Evolutionary conservation across 2,329 filamentous ascomycete species (phyloP), one percentile per base, ranked within the genome.

Genomic region (Lasiodiplodia gonubiensis): DNA sequence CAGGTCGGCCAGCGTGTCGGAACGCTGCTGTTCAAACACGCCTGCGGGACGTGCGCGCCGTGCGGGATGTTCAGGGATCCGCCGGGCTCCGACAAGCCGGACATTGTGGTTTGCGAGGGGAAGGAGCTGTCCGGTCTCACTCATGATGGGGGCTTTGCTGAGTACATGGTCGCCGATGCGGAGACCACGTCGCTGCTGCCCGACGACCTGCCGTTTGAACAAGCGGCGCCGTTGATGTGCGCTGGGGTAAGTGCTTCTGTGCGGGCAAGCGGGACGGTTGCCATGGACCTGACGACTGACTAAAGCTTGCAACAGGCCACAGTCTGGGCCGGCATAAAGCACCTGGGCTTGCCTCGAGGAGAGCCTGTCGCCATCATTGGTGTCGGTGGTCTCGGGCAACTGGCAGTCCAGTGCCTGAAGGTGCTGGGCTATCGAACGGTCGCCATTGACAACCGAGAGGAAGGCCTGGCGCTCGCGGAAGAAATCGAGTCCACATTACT

Each of bases 171-270:
- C 27, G 75, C 75, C 6, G 75, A 77, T 67, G 74, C 74, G 0
- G 68, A 72, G 1, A 74, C 73, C 1, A 74, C 74, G 12, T 63
- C 66, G 12, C 39, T 68, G 33, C 66, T 75, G 1, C 74, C 72
- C 2, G 71, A 75, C 3, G 70, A 70, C 25, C 65, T 77, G 2
- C 71, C 75, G 0, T 72, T 70, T 8, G 72, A 71, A 23, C 72
- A 78, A 67, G 74, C 72, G 3, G 76, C 74, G n/a, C 77, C 76
- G 16, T 67, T 77, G n/a, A 77, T 76, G 74, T 78, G 76, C 67
- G 75, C 76, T 18, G 75, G 76, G 2, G 77, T 76, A 68, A 70
- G 73, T 70, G 4, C 18, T 46, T 46, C 16, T n/a, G 14, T 46
- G 42, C 5, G 16, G 42, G 3, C 7, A 33, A 33, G 30, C 7